Conservation (phyloP, 2,329 filamentous ascomycete species). For the Blastomyces gilchristii region DNA sequence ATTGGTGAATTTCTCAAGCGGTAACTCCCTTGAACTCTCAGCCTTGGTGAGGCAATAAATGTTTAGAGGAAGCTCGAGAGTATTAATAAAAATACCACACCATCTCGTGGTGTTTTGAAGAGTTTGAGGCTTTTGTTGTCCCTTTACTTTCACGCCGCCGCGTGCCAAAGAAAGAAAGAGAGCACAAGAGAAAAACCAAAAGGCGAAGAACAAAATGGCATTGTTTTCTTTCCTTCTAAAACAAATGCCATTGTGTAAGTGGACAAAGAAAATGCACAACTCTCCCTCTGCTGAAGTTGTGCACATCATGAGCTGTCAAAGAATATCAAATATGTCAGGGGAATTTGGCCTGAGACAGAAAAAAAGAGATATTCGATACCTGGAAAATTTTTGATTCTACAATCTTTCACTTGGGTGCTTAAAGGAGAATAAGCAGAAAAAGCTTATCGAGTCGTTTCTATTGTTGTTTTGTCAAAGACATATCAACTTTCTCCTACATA, state of each 20-base stretch:
- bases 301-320: neutral
- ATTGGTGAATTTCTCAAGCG: neutral
- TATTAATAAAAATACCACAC: neutral
- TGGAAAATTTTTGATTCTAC: neutral
- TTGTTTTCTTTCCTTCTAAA: neutral
- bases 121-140: neutral
- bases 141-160: neutral
- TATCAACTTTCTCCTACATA: neutral
- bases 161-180: neutral
- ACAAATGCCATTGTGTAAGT: constrained; percentile 2
- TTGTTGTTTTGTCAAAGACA: neutral
- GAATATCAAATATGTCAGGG: neutral
- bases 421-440: neutral
- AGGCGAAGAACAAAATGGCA: neutral
- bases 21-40: neutral
- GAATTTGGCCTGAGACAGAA: neutral
- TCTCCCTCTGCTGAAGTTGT: neutral
- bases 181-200: neutral
- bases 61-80: neutral
- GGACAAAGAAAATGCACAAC: neutral
- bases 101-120: neutral
- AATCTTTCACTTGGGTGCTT: neutral
- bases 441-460: neutral
- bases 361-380: neutral
- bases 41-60: neutral